These are phyloP conservation scores for Erucastrum elatum DNA, from an alignment of 345 rosid species.

Conservation along the genomic window DNA sequence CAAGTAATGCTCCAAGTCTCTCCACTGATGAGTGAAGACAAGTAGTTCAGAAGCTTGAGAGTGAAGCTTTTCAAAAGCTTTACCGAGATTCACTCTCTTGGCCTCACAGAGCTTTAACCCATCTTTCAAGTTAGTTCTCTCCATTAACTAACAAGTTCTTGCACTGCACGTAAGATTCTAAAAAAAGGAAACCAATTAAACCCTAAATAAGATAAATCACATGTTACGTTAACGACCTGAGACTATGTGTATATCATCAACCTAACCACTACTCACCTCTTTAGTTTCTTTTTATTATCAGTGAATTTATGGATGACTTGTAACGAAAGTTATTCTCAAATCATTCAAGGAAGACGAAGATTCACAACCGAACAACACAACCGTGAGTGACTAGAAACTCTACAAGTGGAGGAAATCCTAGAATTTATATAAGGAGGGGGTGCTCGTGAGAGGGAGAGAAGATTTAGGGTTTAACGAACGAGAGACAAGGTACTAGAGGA, in stretches of 20 bases:
- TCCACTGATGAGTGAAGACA: constrained; percentile 17
- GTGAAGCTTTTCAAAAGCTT: neutral
- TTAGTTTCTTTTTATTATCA: too few relatives aligned
- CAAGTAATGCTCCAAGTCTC: constrained; percentile 14
- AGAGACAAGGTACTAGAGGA: neutral
- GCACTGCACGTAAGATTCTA: neutral
- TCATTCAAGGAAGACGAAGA: neutral
- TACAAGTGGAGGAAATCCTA: neutral
- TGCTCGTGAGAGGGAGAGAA: neutral
- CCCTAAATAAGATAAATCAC: neutral
- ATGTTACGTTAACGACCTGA: neutral
- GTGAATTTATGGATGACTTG: neutral
- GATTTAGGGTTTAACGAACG: neutral
- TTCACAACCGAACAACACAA: neutral
- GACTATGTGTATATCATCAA: neutral
- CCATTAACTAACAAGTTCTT: constrained; percentile 6
- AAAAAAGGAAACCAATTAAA: neutral
- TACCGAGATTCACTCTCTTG: constrained; percentile 28
- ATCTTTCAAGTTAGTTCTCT: neutral
- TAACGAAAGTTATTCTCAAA: neutral
- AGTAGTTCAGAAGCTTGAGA: constrained; percentile 5
- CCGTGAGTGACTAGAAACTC: neutral
- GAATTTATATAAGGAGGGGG: neutral
- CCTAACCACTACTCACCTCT: neutral
- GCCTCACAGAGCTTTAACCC: constrained; percentile 22